phyloP scores from a whole-genome alignment of 78 protist genomes.

The Dictyostelium firmibasis region DNA sequence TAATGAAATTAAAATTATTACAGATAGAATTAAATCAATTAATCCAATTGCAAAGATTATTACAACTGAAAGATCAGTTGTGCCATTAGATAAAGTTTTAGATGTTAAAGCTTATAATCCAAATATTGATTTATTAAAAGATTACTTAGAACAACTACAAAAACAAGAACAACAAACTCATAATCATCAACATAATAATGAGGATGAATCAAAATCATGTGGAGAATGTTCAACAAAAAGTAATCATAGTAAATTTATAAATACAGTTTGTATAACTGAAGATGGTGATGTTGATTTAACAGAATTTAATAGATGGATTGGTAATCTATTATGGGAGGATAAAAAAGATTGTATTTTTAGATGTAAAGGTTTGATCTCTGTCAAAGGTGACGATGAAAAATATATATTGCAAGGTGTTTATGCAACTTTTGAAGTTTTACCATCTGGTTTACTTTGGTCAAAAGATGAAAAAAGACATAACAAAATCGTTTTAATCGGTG shows the following conservation, averaged over 20 bases:
- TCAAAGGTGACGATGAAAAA: conserved; percentile 30
- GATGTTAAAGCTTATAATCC: conserved; percentile 46
- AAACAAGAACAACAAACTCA: neutral
- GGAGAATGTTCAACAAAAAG: neutral
- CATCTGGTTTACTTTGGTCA: conserved; percentile 40
- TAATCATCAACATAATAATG: conserved; percentile 5
- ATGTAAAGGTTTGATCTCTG: conserved; percentile 42
- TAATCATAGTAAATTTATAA: conserved; percentile 30
- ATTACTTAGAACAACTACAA: neutral
- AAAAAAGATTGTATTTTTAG: conserved; percentile 37
- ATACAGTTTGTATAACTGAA: conserved; percentile 32
- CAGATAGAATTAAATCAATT: conserved; percentile 16
- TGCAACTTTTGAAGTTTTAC: conserved; percentile 50
- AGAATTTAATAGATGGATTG: conserved; percentile 57
- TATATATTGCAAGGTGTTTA: conserved; percentile 73
- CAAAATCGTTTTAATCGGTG: conserved; percentile 64
- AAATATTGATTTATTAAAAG: conserved; percentile 21
- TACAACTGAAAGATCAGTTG: conserved; percentile 9
- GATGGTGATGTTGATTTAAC: neutral
- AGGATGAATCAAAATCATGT: neutral
- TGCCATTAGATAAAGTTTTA: conserved; percentile 43
- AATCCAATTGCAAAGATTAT: conserved; percentile 60
- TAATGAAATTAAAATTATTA: neutral
- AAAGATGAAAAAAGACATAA: neutral
- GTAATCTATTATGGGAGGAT: conserved; percentile 43